Evolutionary conservation across 257 asterid genomes (phyloP).

Genomic region (Nicotiana undulata): DNA sequence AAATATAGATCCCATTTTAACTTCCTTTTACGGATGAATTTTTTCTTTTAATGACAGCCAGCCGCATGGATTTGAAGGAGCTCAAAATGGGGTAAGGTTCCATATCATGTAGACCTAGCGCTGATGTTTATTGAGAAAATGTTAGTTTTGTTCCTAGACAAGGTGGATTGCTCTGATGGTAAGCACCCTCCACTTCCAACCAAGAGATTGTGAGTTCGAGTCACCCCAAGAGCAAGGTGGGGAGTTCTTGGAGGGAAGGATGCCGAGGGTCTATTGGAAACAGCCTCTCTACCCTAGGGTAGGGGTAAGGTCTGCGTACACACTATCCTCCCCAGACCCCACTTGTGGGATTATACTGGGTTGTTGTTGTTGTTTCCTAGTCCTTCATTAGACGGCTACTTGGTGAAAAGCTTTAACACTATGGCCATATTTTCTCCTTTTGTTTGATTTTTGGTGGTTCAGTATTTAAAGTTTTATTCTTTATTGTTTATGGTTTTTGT

Average conservation of each 20-base stretch:
- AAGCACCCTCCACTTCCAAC: too few species aligned
- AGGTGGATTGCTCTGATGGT: too few species aligned
- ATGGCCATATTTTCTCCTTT: neutral
- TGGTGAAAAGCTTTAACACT: neutral
- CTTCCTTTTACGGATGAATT: conserved; percentile 16
- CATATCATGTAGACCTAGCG: neutral
- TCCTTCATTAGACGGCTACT: too few species aligned
- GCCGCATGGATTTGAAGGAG: conserved; percentile 94
- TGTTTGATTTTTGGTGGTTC: neutral
- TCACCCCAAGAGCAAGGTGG: too few species aligned
- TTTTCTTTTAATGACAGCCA: conserved; percentile 49
- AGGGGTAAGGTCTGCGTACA: too few species aligned
- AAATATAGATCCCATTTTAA: neutral
- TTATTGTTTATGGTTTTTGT: neutral
- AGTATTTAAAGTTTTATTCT: neutral
- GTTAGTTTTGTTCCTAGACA: neutral
- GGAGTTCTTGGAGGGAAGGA: too few species aligned
- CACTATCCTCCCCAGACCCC: too few species aligned
- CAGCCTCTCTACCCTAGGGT: too few species aligned
- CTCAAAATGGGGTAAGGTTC: conserved; percentile 91
- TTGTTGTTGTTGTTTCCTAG: too few species aligned
- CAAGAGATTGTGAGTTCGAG: too few species aligned
- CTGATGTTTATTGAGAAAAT: neutral
- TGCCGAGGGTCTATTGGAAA: too few species aligned
- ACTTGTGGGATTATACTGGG: too few species aligned